phyloP scores from a whole-genome alignment of 129 eudicot genomes.

The Pittosporum tobira region DNA sequence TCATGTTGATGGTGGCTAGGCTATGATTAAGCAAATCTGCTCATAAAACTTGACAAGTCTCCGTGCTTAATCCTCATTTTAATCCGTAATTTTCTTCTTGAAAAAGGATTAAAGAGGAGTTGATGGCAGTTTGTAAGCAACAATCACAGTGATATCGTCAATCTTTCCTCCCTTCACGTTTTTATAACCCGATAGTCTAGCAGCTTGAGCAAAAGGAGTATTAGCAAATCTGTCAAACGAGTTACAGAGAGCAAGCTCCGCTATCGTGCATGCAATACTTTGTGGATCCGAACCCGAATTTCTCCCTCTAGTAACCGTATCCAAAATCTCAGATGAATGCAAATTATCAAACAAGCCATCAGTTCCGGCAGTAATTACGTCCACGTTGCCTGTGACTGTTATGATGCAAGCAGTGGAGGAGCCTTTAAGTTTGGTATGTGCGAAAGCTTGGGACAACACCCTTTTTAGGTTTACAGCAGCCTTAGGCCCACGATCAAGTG shows the following conservation, averaged over 20 bases:
- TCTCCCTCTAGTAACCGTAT: background rate
- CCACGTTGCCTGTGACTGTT: conserved; percentile 4
- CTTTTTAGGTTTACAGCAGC: conserved; percentile 6
- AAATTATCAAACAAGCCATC: too few relatives aligned
- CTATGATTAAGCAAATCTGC: too few relatives aligned
- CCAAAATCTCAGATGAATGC: conserved; percentile 1
- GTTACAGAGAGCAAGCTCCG: conserved; percentile 15
- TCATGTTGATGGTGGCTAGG: too few relatives aligned
- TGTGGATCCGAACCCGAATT: background rate
- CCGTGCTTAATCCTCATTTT: too few relatives aligned
- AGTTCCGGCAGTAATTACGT: too few relatives aligned
- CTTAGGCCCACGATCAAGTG: background rate
- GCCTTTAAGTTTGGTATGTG: conserved; percentile 3
- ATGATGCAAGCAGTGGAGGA: conserved; percentile 20
- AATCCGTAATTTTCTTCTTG: too few relatives aligned
- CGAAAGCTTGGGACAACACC: conserved; percentile 2
- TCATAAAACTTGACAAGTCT: too few relatives aligned
- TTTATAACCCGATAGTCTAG: conserved; percentile 3
- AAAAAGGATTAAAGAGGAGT: background rate
- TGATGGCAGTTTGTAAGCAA: background rate
- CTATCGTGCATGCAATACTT: conserved; percentile 14
- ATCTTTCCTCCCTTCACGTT: conserved; percentile 17
- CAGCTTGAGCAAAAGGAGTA: conserved; percentile 19
- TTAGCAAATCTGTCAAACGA: conserved; percentile 15
- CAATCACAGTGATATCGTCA: conserved; percentile 17